Evolutionary conservation across 352 stramenopile genomes (phyloP).

Genomic region (Phytopythium litorale): DNA sequence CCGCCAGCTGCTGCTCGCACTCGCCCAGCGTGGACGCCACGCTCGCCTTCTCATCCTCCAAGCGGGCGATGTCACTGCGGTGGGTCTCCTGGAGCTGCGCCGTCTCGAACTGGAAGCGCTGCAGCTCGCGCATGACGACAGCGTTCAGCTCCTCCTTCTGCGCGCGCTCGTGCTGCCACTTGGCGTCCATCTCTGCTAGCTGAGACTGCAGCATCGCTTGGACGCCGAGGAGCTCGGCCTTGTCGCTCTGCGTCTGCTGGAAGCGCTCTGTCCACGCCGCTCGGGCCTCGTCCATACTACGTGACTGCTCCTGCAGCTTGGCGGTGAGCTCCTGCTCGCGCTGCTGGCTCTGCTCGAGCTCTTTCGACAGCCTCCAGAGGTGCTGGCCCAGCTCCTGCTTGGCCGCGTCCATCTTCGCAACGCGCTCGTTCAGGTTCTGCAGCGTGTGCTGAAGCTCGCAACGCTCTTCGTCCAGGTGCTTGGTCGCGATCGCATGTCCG

Average conservation of each 20-base stretch:
- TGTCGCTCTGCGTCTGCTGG: constrained; percentile 40
- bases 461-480: constrained; percentile 8
- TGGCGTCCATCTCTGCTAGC: constrained; percentile 25
- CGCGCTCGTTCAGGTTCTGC: not conserved
- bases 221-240: constrained; percentile 23
- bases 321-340: constrained; percentile 42
- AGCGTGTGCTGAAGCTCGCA: not conserved
- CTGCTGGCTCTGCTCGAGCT: constrained; percentile 25
- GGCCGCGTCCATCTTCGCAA: constrained; percentile 13
- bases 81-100: constrained; percentile 25
- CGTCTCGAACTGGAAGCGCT: constrained; percentile 35
- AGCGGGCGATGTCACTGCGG: not conserved
- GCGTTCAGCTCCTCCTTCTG: constrained; percentile 74
- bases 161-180: constrained; percentile 32
- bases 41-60: not conserved
- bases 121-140: constrained; percentile 44
- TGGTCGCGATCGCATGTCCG: constrained; percentile 12
- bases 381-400: constrained; percentile 64
- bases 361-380: constrained; percentile 54
- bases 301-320: constrained; percentile 16
- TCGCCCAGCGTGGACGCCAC: constrained; percentile 8
- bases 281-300: not conserved
- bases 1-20: constrained; percentile 13
- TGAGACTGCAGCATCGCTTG: constrained; percentile 35
- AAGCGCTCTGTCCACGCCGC: constrained; percentile 23